A percentile compares a stretch with the other conserved stretches of the same genome.
These are phyloP conservation scores for Boletellus sp. DNA, from an alignment of 768 basidiomycete genomes.

Conservation along the genomic window DNA sequence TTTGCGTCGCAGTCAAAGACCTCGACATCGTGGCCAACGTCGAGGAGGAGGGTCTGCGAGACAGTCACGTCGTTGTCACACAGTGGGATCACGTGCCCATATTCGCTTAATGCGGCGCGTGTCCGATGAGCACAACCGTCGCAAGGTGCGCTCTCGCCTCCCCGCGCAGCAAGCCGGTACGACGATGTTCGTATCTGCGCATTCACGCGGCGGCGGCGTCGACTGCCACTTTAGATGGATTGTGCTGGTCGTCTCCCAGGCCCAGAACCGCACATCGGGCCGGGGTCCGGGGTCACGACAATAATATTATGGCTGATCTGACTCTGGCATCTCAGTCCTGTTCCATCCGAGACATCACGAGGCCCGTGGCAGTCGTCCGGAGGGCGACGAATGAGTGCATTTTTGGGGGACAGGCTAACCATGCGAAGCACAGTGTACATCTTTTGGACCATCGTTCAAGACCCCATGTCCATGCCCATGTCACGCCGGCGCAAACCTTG, in stretches of 20 bases:
- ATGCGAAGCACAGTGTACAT: not conserved
- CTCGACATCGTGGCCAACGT: slow-evolving; percentile 55
- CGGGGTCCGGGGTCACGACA: not conserved
- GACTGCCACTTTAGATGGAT: no score
- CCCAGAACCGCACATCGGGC: slow-evolving; percentile 7
- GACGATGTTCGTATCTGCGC: no score
- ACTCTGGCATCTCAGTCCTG: not conserved
- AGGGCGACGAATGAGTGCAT: slow-evolving; percentile 10
- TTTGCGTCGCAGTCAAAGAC: slow-evolving; percentile 66
- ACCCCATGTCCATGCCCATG: not conserved
- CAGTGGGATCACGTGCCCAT: slow-evolving; percentile 22
- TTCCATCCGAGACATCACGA: slow-evolving; percentile 14
- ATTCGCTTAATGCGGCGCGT: no score
- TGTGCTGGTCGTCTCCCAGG: no score
- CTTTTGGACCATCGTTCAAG: not conserved
- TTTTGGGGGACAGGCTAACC: not conserved
- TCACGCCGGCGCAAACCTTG: slow-evolving; percentile 28
- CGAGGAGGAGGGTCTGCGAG: slow-evolving; percentile 1
- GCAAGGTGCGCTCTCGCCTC: no score
- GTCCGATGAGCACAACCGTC: no score
- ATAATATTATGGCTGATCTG: no score
- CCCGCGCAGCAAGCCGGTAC: no score
- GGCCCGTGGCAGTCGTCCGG: not conserved
- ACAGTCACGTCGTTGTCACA: not conserved
- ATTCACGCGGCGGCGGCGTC: no score